These are phyloP conservation scores for Stygiomarasmius scandens DNA, from an alignment of 1,284 basidiomycete species.

Conservation along the genomic window DNA sequence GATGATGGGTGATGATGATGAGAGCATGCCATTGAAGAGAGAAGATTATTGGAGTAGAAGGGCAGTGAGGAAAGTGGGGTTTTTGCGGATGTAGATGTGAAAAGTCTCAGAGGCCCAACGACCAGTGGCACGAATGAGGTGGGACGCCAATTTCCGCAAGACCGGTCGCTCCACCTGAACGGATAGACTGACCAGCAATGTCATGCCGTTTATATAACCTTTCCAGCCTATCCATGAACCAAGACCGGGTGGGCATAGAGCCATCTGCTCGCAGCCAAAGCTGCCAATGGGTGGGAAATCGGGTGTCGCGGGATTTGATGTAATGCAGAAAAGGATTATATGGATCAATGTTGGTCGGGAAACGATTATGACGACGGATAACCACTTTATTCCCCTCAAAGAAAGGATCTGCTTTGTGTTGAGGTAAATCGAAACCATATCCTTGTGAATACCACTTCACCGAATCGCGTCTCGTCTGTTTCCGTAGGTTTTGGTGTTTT, in stretches of 20 bases:
- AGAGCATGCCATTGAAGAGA: no score
- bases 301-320: slow-evolving; percentile 12
- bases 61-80: background rate
- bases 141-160: slow-evolving; percentile 3
- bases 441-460: slow-evolving; percentile 7
- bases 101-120: slow-evolving; percentile 7
- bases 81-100: slow-evolving; percentile 3
- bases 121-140: background rate
- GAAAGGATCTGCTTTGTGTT: slow-evolving; percentile 1
- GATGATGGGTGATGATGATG: no score
- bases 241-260: slow-evolving; percentile 17
- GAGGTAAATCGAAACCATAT: background rate
- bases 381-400: slow-evolving; percentile 2
- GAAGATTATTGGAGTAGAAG: background rate
- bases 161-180: slow-evolving; percentile 6
- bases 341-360: background rate
- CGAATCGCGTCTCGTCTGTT: slow-evolving; percentile 22
- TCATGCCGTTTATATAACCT: background rate
- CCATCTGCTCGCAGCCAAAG: slow-evolving; percentile 21
- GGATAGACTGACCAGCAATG: slow-evolving; percentile 6
- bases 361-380: background rate
- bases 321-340: slow-evolving; percentile 2
- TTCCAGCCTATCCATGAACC: slow-evolving; percentile 22
- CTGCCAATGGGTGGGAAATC: slow-evolving; percentile 12
- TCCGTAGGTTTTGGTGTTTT: slow-evolving; percentile 19